phyloP scores from a whole-genome alignment of 2,329 filamentous ascomycete species.

The Colletotrichum filicis region DNA sequence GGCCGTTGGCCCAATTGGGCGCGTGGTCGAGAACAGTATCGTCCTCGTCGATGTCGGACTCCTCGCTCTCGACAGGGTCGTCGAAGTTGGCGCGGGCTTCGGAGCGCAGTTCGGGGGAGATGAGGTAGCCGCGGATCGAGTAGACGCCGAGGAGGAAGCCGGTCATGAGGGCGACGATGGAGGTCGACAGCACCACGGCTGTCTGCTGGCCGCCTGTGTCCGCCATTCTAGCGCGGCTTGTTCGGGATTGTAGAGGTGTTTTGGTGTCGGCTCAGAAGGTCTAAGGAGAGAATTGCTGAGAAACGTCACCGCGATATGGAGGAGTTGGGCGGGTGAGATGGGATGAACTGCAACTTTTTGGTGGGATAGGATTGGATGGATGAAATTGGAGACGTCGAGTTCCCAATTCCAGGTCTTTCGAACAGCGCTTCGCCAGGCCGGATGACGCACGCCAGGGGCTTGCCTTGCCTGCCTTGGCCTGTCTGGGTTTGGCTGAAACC shows the following conservation, averaged over 20 bases:
- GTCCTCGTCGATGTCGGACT: conserved; percentile 73
- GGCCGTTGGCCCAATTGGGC: conserved; percentile 73
- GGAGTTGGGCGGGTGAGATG: neutral
- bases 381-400: conserved; percentile 8
- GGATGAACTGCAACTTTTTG: conserved; percentile 29
- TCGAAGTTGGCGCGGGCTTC: conserved; percentile 65
- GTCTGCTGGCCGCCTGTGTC: conserved; percentile 11
- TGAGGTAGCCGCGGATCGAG: conserved; percentile 68
- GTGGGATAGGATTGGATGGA: conserved; percentile 1
- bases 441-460: conserved; percentile 35
- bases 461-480: conserved; percentile 12
- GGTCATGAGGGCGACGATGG: conserved; percentile 77
- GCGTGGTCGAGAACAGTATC: conserved; percentile 72
- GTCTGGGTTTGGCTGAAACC: conserved; percentile 21
- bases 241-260: neutral
- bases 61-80: conserved; percentile 75
- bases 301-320: neutral
- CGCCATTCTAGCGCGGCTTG: neutral
- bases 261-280: neutral
- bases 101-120: conserved; percentile 65
- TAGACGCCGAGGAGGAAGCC: conserved; percentile 88
- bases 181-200: conserved; percentile 74
- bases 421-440: conserved; percentile 18
- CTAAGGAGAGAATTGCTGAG: neutral
- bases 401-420: neutral